Percentiles rank a stretch among this genome's conserved stretches.
Evolutionary conservation across 768 basidiomycete genomes (phyloP).

Genomic region (Kwoniella europaea): DNA sequence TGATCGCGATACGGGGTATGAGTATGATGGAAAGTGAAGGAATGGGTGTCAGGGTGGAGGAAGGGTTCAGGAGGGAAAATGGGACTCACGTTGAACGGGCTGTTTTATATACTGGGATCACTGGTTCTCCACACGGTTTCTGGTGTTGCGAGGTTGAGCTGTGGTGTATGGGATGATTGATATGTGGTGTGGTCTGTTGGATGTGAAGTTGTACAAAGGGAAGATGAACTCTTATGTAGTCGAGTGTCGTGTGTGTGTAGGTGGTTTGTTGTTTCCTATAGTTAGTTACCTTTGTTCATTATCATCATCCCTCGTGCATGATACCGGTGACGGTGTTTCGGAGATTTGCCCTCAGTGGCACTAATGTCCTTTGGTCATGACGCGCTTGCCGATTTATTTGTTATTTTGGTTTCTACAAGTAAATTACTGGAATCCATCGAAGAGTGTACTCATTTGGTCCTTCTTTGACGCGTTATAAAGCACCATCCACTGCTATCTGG

Average conservation of each 20-base stretch:
- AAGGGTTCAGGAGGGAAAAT: background rate
- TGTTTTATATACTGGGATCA: background rate
- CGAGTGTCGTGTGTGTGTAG: background rate
- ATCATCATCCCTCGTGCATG: background rate
- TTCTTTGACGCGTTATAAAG: conserved; percentile 4
- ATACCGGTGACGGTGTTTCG: conserved; percentile 10
- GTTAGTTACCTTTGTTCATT: background rate
- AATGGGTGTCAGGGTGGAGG: conserved; percentile 1
- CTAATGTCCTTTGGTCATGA: conserved; percentile 2
- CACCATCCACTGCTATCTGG: background rate
- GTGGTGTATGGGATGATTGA: conserved; percentile 6
- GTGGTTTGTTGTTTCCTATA: conserved; percentile 7
- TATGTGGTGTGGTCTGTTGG: background rate
- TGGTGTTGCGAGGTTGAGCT: too few species aligned
- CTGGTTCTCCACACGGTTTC: too few species aligned
- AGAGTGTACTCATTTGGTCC: background rate
- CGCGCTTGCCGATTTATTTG: conserved; percentile 5
- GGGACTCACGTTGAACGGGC: background rate
- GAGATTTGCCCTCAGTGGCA: conserved; percentile 12
- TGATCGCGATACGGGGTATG: background rate
- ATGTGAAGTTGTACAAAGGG: background rate
- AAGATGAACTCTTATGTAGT: background rate
- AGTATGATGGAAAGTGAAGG: conserved; percentile 8
- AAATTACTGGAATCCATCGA: background rate
- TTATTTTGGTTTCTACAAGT: background rate